Base-by-base conservation (phyloP, 2,329 filamentous ascomycete genomes). In the Botrytis medusae region DNA sequence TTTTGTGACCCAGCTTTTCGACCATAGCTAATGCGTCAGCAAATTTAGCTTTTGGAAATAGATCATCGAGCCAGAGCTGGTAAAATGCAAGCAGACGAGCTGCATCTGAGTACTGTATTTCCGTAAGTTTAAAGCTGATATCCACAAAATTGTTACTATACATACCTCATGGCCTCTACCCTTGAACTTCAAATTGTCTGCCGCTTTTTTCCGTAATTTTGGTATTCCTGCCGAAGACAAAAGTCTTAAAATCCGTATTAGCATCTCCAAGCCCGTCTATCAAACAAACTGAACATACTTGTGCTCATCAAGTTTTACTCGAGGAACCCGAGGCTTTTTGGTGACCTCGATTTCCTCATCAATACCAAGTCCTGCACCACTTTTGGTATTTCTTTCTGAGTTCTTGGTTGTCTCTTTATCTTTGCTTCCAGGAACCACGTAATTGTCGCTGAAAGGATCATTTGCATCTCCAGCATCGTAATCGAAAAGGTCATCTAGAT, bases 41-140 rank as follows among this genome's bases (percentile, higher is more conserved):
- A 79, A 99, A 99, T 79, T 94, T 95, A 8, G 95, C 96, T 80
- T 97, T 94, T 20, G 96, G 96, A 80, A 95, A 99, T 20, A 99
- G 86, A 80, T 98, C 94, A 82, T 99, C 95, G 2, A 99, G 91
- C 96, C 96, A 99, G 72, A 97, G 83, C 81, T 98, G 96, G 81
- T 98, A 99, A 81, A 97, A 93, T 37, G 93, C 93, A 65, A 99
- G 86, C 37, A 99, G 87, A 25, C 91, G 89, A 0, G 91, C 88
- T 18, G 94, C 89, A 80, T 99, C 96, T 29, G 92, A 91, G 82
- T 96, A 98, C 91, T 95, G 71, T 1, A 61, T 22, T 72, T 46
- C 42, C 76, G 72, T 75, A 37, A 76, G 70, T 57, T 61, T 71
- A 25, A 71, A 57, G n/a, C 60, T n/a, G n/a, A 16, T 14, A 70